Base-by-base conservation (phyloP, 2,329 filamentous ascomycete genomes). In the Aspergillus sojae region DNA sequence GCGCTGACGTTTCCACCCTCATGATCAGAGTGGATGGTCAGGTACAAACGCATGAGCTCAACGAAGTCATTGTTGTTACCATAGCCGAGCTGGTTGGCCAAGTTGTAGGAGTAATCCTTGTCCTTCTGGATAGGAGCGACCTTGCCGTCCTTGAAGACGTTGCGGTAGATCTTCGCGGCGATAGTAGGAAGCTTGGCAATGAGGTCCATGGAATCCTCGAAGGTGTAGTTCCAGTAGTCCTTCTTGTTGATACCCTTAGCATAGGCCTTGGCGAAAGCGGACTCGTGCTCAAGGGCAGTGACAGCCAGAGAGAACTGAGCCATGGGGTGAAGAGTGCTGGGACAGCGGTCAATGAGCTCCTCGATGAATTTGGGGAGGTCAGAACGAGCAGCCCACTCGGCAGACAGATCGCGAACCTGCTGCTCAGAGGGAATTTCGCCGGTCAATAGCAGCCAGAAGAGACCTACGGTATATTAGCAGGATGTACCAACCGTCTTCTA, bases 111-210 rank as follows among this genome's bases (percentile, higher is more conserved):
- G 86, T 97, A 99, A 81, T 99, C 95, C 91, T 98, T 95, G 86
- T 98, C 94, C 88, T 97, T 96, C 87, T 98, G 90, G 80, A 97
- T 88, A 61, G 93, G 81, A 65, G 93, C 92, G 72, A 99, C 94
- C 90, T 98, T 98, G 85, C 95, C 95, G 78, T 96, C 95, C 90
- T 98, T 97, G 92, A 96, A 99, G 81, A 98, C 91, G 82, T 99
- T 99, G 86, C 96, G 95, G 90, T 99, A 99, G 88, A 99, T 99
- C 85, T 93, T 93, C 69, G 95, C 86, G 70, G 95, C 95, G 77
- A 99, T 97, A 81, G 93, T 97, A 80, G 95, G 95, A 75, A 99
- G 92, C 90, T 98, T 98, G 79, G 95, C 95, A 80, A 99, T 99
- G 81, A 99, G 87, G 84, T 99, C 94, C 94, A 99, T 98, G 67